Evolutionary conservation across 2,329 filamentous ascomycete genomes (phyloP).

Genomic region (Hypomyces rosellus): DNA sequence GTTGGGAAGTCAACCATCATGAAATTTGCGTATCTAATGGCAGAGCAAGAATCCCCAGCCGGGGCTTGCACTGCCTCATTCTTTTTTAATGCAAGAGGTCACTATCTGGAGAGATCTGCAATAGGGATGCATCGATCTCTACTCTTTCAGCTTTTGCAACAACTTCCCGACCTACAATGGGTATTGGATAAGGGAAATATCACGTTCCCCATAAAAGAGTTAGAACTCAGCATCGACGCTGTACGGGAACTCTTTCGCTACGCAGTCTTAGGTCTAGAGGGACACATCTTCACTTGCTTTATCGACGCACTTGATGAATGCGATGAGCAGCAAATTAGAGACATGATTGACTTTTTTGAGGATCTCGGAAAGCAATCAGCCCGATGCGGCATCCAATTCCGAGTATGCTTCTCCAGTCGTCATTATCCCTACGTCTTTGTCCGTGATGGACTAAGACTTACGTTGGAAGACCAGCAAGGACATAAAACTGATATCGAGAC

Average conservation of each 20-base stretch:
- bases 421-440: no score
- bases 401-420: no score
- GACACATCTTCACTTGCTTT: slow-evolving; percentile 21
- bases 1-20: slow-evolving; percentile 41
- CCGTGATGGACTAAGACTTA: slow-evolving; percentile 18
- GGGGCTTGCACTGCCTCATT: no score
- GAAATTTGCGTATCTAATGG: slow-evolving; percentile 25
- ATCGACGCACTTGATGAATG: slow-evolving; percentile 43
- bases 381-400: slow-evolving; percentile 1
- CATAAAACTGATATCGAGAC: slow-evolving; percentile 21
- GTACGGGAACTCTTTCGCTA: slow-evolving; percentile 16
- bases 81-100: slow-evolving; percentile 31
- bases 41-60: no score
- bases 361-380: slow-evolving; percentile 25
- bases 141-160: slow-evolving; percentile 33
- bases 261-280: slow-evolving; percentile 10
- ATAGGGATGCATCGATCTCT: slow-evolving; percentile 45
- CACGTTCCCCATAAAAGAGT: slow-evolving; percentile 34
- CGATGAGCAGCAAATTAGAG: slow-evolving; percentile 30
- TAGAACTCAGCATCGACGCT: slow-evolving; percentile 24
- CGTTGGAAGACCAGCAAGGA: slow-evolving; percentile 19
- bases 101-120: slow-evolving; percentile 35
- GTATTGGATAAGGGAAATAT: slow-evolving; percentile 41
- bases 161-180: slow-evolving; percentile 16
- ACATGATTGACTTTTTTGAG: slow-evolving; percentile 38